Conservation (phyloP, 306 rosid species). For the Citrullus colocynthis region DNA sequence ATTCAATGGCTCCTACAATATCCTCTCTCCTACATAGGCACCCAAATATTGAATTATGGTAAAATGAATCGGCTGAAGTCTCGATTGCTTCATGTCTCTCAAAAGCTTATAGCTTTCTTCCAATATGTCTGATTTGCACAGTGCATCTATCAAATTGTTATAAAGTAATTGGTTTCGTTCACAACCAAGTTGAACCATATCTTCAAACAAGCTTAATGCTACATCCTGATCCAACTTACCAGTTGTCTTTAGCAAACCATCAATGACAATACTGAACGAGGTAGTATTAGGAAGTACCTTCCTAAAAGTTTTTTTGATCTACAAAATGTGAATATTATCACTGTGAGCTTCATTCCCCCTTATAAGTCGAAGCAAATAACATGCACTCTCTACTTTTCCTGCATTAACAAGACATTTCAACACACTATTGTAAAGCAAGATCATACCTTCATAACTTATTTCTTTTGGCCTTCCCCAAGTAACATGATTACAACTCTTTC, state of each 20-base stretch:
- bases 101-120: slow-evolving; percentile 53
- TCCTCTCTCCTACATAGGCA: slow-evolving; percentile 64
- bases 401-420: slow-evolving; percentile 35
- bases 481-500: slow-evolving; percentile 29
- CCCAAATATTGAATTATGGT: slow-evolving; percentile 66
- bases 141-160: slow-evolving; percentile 50
- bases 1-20: slow-evolving; percentile 34
- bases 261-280: slow-evolving; percentile 46
- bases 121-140: slow-evolving; percentile 57
- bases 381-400: slow-evolving; percentile 44
- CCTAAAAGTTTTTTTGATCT: slow-evolving; percentile 21
- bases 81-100: slow-evolving; percentile 46
- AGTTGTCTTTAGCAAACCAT: slow-evolving; percentile 39
- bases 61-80: slow-evolving; percentile 60
- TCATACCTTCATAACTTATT: slow-evolving; percentile 22
- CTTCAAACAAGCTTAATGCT: slow-evolving; percentile 42
- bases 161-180: slow-evolving; percentile 30
- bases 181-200: slow-evolving; percentile 37
- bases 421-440: slow-evolving; percentile 46
- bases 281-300: slow-evolving; percentile 29
- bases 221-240: slow-evolving; percentile 25
- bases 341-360: slow-evolving; percentile 19
- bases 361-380: slow-evolving; percentile 37
- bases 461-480: slow-evolving; percentile 36
- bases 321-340: slow-evolving; percentile 10